Evolutionary conservation across 305 asterid genomes (phyloP), one percentile per base, ranked within the genome.

Genomic region (Withania somnifera): DNA sequence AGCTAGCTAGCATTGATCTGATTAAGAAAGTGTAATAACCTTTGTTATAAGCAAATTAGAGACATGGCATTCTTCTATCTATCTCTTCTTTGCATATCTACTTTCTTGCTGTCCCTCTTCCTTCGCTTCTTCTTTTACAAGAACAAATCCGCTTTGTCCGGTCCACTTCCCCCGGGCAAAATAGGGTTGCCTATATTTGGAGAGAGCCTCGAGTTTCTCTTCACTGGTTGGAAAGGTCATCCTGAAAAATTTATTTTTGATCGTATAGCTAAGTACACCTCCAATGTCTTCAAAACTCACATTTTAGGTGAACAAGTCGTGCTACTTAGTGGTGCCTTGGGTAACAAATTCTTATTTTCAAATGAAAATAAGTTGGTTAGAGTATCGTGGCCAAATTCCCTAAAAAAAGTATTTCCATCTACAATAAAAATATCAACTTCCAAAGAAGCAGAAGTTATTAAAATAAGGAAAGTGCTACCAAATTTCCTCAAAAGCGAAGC

Each of bases 171-270:
- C 1, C 98, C 98, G 0, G 98, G 98, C 0, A 86, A 78, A 47
- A 89, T 90, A 5, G 98, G 98, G 0, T 93, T 93, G 95, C 98
- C 98, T 3, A 1, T 92, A 38, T 7, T 92, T 28, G 98, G 98
- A 5, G 98, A 93, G 81, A 92, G 94, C 89, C 90, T 92, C n/a
- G 91, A 87, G 66, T 93, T 92, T 76, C 94, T 93, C 54, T 88
- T 93, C 3, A 68, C 87, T 3, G 98, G 98, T n/a, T 91, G 97
- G 95, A 92, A 92, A 19, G 98, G 98, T 56, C 89, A 89, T 32
- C 98, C 98, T 0, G 97, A 93, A 78, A 93, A 90, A 20, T 93
- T 93, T 87, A 88, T 93, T 7, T 91, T 88, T 80, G 95, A 92
- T 75, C 90, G 97, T 45, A 86, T 92, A 71, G 34, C 88, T 11